Evolutionary conservation across 2,329 filamentous ascomycete genomes (phyloP).

Genomic region (Pseudohalonectria lignicola): DNA sequence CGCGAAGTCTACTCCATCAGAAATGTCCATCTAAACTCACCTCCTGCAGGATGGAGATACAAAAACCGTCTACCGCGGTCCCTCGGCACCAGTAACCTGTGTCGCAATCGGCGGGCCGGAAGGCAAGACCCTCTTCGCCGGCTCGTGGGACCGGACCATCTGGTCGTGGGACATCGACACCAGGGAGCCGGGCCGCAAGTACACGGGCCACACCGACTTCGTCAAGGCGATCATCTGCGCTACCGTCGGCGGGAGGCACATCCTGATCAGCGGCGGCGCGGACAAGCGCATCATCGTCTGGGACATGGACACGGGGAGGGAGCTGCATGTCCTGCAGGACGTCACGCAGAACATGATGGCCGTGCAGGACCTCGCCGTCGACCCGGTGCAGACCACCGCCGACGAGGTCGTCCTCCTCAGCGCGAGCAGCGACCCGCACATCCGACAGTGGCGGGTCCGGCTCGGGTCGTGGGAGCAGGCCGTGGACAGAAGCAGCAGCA

Average conservation of each 20-base stretch:
- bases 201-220: slow-evolving; percentile 77
- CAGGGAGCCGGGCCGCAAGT: slow-evolving; percentile 42
- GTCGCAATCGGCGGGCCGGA: slow-evolving; percentile 52
- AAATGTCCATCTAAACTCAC: too few relatives aligned
- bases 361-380: slow-evolving; percentile 68
- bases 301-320: slow-evolving; percentile 57
- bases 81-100: slow-evolving; percentile 69
- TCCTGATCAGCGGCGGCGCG: slow-evolving; percentile 64
- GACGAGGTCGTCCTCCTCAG: slow-evolving; percentile 55
- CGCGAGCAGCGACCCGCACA: slow-evolving; percentile 69
- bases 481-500: slow-evolving; percentile 19
- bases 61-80: slow-evolving; percentile 54
- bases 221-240: slow-evolving; percentile 68
- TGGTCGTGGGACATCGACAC: slow-evolving; percentile 71
- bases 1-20: too few relatives aligned
- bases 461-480: slow-evolving; percentile 42
- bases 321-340: slow-evolving; percentile 69
- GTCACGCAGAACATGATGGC: slow-evolving; percentile 60
- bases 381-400: slow-evolving; percentile 46
- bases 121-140: slow-evolving; percentile 61
- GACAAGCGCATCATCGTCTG: slow-evolving; percentile 78
- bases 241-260: slow-evolving; percentile 46
- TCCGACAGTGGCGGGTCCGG: slow-evolving; percentile 64
- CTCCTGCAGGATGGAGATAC: slow-evolving; percentile 21
- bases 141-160: slow-evolving; percentile 88